Evolutionary conservation across 768 basidiomycete genomes (phyloP), one percentile per base, ranked within the genome.

Genomic region (Lyophyllum decastes): DNA sequence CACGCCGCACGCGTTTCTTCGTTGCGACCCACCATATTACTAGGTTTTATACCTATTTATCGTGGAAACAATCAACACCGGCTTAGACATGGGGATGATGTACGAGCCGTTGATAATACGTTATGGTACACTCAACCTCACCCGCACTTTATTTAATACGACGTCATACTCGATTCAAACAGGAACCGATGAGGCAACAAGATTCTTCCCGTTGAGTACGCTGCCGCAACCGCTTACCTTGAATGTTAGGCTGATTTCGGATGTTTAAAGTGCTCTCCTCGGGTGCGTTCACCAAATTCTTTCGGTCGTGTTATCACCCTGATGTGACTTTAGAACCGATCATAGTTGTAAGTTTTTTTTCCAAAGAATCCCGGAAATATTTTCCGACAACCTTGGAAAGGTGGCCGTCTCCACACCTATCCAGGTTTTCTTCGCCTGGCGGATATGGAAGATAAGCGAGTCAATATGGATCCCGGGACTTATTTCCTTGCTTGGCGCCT

Each of bases 1-100:
- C 14, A 3, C 16, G 9, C 6, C 14, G 3, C 8, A 38, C 35
- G 35, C 3, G 16, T 12, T 4, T 16, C 35, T 38, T 38, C 16
- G 11, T 17, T 38, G 35, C 9, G 30, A 30, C 10, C 14, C 14
- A 17, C 4, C 35, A 16, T 9, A 9, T 38, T 16, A 5, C 30
- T 14, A 72, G 70, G 65, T 70, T 2, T 30, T 64, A 1, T 69
- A 66, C 41, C 43, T 72, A 4, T 52, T 70, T n/a, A 11, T 66
- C n/a, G 58, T 64, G 5, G 70, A 72, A 49, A 65, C 66, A 0
- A 16, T 58, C 8, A 68, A 68, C 46, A 65, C 64, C 0, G 68
- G 49, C 0, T 62, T 68, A 21, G 55, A 59, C 10, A 67, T 68
- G 33, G 52, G 41, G 34, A 64, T 69, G 51, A 62, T 66, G 43